Conservation (phyloP, 805 yeast genomes). For the Candida yuanshanica region DNA sequence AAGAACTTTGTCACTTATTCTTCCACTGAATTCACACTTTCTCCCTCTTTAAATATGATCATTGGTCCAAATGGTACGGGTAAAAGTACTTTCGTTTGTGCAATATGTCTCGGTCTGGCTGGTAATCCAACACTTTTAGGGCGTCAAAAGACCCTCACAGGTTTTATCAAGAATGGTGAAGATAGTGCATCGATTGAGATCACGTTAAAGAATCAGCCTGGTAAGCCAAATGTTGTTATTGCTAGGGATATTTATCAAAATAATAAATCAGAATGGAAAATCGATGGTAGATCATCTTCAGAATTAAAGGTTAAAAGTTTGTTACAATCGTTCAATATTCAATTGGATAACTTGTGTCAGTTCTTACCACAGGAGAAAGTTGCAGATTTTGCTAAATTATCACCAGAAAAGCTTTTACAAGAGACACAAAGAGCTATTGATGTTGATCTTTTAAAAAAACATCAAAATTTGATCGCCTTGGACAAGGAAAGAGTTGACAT, state of each 20-base stretch:
- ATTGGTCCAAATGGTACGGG: slow-evolving; percentile 98
- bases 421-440: slow-evolving; percentile 84
- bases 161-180: slow-evolving; percentile 69
- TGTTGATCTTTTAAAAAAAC: slow-evolving; percentile 49
- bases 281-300: slow-evolving; percentile 35
- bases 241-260: slow-evolving; percentile 27
- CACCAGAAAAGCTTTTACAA: slow-evolving; percentile 64
- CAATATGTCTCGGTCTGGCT: slow-evolving; percentile 81
- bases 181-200: slow-evolving; percentile 30
- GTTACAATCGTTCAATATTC: slow-evolving; percentile 57
- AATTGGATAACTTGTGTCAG: slow-evolving; percentile 87
- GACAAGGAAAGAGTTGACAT: slow-evolving; percentile 38
- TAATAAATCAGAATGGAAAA: slow-evolving; percentile 45
- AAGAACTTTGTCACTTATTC: slow-evolving; percentile 67
- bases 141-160: slow-evolving; percentile 51
- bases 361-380: slow-evolving; percentile 94
- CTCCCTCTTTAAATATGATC: slow-evolving; percentile 84
- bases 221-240: slow-evolving; percentile 37
- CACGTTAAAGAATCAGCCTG: slow-evolving; percentile 28
- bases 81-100: slow-evolving; percentile 88
- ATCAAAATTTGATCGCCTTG: slow-evolving; percentile 47
- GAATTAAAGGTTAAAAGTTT: slow-evolving; percentile 42
- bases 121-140: slow-evolving; percentile 75
- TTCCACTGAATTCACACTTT: slow-evolving; percentile 63
- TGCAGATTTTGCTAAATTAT: slow-evolving; percentile 79